phyloP scores from a whole-genome alignment of 495 filamentous ascomycete species.

The Bryoglossum gracile region DNA sequence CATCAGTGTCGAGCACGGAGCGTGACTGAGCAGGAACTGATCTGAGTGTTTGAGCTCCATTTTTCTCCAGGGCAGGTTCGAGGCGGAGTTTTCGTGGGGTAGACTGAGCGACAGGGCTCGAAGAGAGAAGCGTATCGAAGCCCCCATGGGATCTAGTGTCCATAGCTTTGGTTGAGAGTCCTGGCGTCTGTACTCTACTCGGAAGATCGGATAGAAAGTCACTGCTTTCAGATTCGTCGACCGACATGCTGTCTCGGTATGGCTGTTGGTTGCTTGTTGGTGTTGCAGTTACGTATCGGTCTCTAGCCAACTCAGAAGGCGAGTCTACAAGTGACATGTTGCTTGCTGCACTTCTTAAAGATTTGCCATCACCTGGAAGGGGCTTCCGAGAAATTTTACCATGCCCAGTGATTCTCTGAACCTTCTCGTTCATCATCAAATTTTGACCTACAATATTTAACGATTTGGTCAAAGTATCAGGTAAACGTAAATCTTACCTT shows the following conservation, averaged over 20 bases:
- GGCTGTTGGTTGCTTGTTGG: slow-evolving; percentile 3
- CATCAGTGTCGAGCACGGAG: slow-evolving; percentile 17
- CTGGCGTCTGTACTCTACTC: too few relatives aligned
- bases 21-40: slow-evolving; percentile 10
- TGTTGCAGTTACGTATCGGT: neutral
- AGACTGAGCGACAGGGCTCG: slow-evolving; percentile 28
- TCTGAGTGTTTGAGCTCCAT: slow-evolving; percentile 8
- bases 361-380: slow-evolving; percentile 17
- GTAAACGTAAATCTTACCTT: slow-evolving; percentile 10
- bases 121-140: slow-evolving; percentile 25
- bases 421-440: slow-evolving; percentile 22
- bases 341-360: slow-evolving; percentile 18
- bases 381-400: slow-evolving; percentile 24
- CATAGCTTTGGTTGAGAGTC: too few relatives aligned
- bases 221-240: neutral
- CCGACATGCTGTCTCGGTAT: slow-evolving; percentile 8
- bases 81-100: slow-evolving; percentile 28
- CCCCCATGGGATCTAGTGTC: slow-evolving; percentile 6
- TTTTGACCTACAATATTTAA: slow-evolving; percentile 19
- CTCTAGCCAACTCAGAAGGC: slow-evolving; percentile 13
- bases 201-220: too few relatives aligned
- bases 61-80: slow-evolving; percentile 16
- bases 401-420: slow-evolving; percentile 20
- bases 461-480: neutral
- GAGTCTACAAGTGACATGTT: slow-evolving; percentile 18